Evolutionary conservation across 2,329 filamentous ascomycete genomes (phyloP), one percentile per base, ranked within the genome.

Genomic region (Colletotrichum chlorophyti): DNA sequence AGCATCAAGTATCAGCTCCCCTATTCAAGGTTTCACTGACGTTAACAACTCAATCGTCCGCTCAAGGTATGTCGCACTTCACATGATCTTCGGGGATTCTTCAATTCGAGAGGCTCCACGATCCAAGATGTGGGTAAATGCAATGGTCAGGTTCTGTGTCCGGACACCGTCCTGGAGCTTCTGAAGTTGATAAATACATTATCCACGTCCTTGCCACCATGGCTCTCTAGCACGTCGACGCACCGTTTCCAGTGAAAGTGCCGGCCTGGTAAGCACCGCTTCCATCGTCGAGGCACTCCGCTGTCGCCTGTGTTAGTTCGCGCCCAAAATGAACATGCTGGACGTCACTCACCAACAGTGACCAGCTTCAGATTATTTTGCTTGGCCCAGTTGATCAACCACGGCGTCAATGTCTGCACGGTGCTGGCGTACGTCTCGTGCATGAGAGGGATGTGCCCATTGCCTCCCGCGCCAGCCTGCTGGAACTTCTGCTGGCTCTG

Each of bases 391-490:
- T 78, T 74, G 54, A 83, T 76, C 59, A 83, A 66, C 73, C 78
- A 83, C 10, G 74, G 75, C 4, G 79, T 81, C 23, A 84, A 69
- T 5, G 75, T 75, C 19, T 75, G 72, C 10, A 81, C 81, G 1
- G 81, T 83, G 27, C 71, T 70, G 23, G 74, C 68, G 61, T 84
- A 83, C 2, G 77, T 79, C 76, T 84, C 82, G 65, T 84, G 82
- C 74, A 82, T 83, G 63, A 87, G 81, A 21, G 80, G 76, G 54
- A 88, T 81, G 67, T 84, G 84, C 12, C 78, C 77, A 27, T 75
- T 75, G 10, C 75, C 79, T 6, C 65, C 52, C 4, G 79, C 68
- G 12, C 77, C 76, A 3, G 76, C 77, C 34, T 69, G 66, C 60
- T 72, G 66, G 72, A 87, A 86, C 63, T 74, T 77, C 64, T 80